These are phyloP conservation scores for Phytomonas francai DNA, from an alignment of 208 protist species.

Conservation along the genomic window DNA sequence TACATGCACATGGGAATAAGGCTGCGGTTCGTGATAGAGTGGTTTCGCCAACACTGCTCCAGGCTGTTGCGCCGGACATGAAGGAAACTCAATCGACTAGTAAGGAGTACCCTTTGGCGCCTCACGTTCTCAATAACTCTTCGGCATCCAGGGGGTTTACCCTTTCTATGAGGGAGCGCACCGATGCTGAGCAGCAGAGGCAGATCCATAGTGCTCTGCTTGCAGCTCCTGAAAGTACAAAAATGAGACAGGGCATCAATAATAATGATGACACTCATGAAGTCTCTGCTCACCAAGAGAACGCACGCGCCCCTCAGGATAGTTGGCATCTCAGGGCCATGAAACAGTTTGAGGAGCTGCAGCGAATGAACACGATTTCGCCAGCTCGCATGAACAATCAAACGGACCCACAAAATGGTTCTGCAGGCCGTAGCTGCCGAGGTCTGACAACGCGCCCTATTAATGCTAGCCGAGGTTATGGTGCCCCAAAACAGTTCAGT, in stretches of 20 bases:
- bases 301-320: slow-evolving; percentile 9
- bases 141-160: background rate
- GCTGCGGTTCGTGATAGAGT: background rate
- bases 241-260: background rate
- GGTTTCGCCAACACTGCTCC: background rate
- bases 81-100: background rate
- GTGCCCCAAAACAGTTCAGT: background rate
- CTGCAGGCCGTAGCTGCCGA: background rate
- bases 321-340: slow-evolving; percentile 43
- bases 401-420: background rate
- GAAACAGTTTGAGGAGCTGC: slow-evolving; percentile 61
- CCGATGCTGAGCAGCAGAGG: no score
- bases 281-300: background rate
- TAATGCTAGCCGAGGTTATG: background rate
- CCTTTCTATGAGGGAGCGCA: no score
- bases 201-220: no score
- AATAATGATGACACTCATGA: background rate
- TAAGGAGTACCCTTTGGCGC: background rate
- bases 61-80: background rate
- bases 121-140: background rate
- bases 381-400: slow-evolving; percentile 3
- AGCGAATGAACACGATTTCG: slow-evolving; percentile 39
- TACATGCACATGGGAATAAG: background rate
- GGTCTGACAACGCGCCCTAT: background rate
- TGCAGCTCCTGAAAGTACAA: no score